Evolutionary conservation across 2,329 filamentous ascomycete genomes (phyloP), one percentile per base, ranked within the genome.

Genomic region (Trichoderma sp.): DNA sequence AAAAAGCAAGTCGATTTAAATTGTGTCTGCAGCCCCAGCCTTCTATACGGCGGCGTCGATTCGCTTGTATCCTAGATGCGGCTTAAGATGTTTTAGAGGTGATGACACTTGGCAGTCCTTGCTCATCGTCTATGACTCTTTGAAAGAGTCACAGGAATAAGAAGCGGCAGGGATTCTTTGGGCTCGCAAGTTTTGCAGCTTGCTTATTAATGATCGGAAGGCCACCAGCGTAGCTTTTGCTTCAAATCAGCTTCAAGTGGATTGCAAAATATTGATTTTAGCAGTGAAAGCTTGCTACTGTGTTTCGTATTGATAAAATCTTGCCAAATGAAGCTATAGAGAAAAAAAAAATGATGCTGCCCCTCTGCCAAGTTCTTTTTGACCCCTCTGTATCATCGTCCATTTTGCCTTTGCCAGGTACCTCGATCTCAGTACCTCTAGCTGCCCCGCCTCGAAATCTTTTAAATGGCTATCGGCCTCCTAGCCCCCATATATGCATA

Each of bases 371-470:
- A n/a, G 39, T 43, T 34, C 28, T 26, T 49, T 37, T 66, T 16
- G 54, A 66, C 52, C 64, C 64, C 64, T 59, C 64, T 30, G 26
- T 51, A 30, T 28, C 52, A 28, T 13, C 46, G 39, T 43, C 7
- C 18, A 43, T 24, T 61, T 28, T 16, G 39, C 39, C 39, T 66
- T 49, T 49, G 46, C 46, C 51, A 55, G 52, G 52, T 66, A 56
- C 52, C 6, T 21, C 24, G 39, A 59, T 26, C 39, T 34, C 18
- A 52, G 52, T 51, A 66, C 61, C 37, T 66, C 26, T 21, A 24
- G 28, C 21, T 66, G 71, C 75, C 76, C 76, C 76, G 74, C 76
- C 74, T 74, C 68, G n/a, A 59, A 70, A 58, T 55, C 32, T 72
- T 28, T 70, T 59, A 24, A 51, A 54, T 63, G 28, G 70, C 73